These are phyloP conservation scores for Neurospora pannonica DNA, from an alignment of 495 filamentous ascomycete genomes.

Conservation along the genomic window DNA sequence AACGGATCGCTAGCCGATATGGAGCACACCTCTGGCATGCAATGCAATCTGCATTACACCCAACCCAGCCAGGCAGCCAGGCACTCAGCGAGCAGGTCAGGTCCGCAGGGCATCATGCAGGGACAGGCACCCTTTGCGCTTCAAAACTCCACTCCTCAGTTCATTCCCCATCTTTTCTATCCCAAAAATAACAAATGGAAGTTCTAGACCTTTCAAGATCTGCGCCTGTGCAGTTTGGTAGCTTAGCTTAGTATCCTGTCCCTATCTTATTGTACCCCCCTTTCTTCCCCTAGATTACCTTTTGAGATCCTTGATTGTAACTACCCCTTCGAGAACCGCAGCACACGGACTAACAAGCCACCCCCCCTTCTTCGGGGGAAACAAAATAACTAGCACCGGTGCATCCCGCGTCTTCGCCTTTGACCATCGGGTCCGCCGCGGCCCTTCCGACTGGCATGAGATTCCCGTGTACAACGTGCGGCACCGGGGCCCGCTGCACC, in stretches of 20 bases:
- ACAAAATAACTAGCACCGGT: slow-evolving; percentile 45
- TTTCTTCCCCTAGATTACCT: slow-evolving; percentile 3
- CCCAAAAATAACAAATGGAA: background rate
- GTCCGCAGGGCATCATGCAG: background rate
- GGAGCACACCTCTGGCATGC: background rate
- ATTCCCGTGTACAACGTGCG: slow-evolving; percentile 18
- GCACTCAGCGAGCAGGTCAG: background rate
- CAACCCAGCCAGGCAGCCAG: background rate
- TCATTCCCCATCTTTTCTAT: background rate
- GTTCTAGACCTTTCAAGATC: background rate
- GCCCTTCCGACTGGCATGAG: slow-evolving; percentile 28
- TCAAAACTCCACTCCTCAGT: background rate
- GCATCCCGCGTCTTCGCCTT: slow-evolving; percentile 54
- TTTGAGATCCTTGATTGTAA: background rate
- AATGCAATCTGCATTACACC: background rate
- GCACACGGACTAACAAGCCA: background rate
- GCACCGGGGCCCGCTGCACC: slow-evolving; percentile 51
- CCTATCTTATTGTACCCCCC: background rate
- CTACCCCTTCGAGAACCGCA: background rate
- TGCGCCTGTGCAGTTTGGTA: background rate
- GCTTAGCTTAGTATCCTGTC: background rate
- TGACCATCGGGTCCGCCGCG: slow-evolving; percentile 62
- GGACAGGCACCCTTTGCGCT: background rate
- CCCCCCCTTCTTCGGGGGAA: background rate
- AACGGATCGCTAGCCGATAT: background rate